Evolutionary conservation across 108 stramenopile genomes (phyloP).

Genomic region (Pseudonitzschia multistriata): DNA sequence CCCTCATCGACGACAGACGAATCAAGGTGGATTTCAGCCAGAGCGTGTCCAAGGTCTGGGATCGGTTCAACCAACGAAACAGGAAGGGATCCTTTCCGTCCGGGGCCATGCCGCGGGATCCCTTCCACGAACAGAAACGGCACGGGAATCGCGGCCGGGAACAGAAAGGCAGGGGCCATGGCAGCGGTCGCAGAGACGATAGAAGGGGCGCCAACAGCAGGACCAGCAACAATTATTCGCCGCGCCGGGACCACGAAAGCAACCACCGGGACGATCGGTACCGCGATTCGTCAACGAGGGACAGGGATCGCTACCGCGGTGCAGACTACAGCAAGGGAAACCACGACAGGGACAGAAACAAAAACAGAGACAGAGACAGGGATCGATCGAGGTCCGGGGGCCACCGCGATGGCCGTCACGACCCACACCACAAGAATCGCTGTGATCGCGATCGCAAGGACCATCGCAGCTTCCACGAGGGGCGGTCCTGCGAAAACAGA

Average conservation of each 20-base stretch:
- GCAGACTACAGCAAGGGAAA: too few relatives aligned
- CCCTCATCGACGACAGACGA: slow-evolving; percentile 95
- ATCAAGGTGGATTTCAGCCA: slow-evolving; percentile 98
- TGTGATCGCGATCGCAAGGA: slow-evolving; percentile 5
- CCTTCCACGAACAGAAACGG: slow-evolving; percentile 12
- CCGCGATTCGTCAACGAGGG: background rate
- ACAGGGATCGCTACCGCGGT: background rate
- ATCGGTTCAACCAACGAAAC: slow-evolving; percentile 55
- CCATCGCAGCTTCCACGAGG: background rate
- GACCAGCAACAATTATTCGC: background rate
- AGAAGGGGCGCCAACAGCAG: background rate
- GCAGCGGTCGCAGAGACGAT: background rate
- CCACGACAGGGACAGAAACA: too few relatives aligned
- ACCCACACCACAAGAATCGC: background rate
- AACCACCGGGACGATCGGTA: slow-evolving; percentile 1
- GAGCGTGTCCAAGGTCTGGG: slow-evolving; percentile 96
- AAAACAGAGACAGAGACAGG: too few relatives aligned
- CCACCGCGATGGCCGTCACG: background rate
- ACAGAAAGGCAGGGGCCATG: background rate
- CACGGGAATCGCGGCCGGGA: background rate
- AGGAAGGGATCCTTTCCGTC: slow-evolving; percentile 11
- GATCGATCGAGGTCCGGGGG: background rate
- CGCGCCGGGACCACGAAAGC: background rate
- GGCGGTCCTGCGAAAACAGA: background rate
- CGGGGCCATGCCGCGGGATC: slow-evolving; percentile 27